phyloP scores from a whole-genome alignment of 2,329 filamentous ascomycete species.

The Phyllosticta citriasiana region DNA sequence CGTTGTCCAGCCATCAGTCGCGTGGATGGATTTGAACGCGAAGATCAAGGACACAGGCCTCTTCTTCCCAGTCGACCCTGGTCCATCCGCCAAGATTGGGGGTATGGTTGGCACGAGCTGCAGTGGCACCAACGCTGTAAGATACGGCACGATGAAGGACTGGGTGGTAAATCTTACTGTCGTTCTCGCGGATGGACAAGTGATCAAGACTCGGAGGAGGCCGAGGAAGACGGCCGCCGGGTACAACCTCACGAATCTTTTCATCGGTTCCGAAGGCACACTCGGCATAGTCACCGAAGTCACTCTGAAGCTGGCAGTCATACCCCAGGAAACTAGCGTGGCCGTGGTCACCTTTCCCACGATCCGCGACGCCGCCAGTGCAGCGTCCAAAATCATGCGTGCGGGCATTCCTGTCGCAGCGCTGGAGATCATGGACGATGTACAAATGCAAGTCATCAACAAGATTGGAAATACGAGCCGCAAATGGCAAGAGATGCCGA shows the following conservation, averaged over 20 bases:
- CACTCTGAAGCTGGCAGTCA: slow-evolving; percentile 67
- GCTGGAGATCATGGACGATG: slow-evolving; percentile 82
- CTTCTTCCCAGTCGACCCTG: slow-evolving; percentile 87
- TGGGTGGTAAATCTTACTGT: slow-evolving; percentile 79
- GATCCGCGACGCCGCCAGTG: slow-evolving; percentile 64
- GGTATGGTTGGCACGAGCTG: slow-evolving; percentile 74
- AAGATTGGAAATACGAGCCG: slow-evolving; percentile 59
- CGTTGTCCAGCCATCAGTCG: slow-evolving; percentile 80
- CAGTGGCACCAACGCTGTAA: slow-evolving; percentile 66
- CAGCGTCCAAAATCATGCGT: slow-evolving; percentile 67
- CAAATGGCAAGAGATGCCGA: slow-evolving; percentile 66
- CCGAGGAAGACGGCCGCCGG: slow-evolving; percentile 70
- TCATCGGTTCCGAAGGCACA: slow-evolving; percentile 74
- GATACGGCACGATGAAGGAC: slow-evolving; percentile 80
- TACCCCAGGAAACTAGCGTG: slow-evolving; percentile 67
- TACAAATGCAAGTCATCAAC: slow-evolving; percentile 79
- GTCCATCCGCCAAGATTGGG: slow-evolving; percentile 64
- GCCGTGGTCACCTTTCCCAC: slow-evolving; percentile 71
- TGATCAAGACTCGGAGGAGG: slow-evolving; percentile 70
- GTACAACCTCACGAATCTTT: slow-evolving; percentile 72
- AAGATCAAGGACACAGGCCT: slow-evolving; percentile 62
- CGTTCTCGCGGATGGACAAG: slow-evolving; percentile 65
- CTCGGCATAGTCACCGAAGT: slow-evolving; percentile 74
- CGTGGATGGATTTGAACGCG: slow-evolving; percentile 85
- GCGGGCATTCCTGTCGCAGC: slow-evolving; percentile 63